Evolutionary conservation across 345 rosid species (phyloP).

Genomic region (Salix viminalis): DNA sequence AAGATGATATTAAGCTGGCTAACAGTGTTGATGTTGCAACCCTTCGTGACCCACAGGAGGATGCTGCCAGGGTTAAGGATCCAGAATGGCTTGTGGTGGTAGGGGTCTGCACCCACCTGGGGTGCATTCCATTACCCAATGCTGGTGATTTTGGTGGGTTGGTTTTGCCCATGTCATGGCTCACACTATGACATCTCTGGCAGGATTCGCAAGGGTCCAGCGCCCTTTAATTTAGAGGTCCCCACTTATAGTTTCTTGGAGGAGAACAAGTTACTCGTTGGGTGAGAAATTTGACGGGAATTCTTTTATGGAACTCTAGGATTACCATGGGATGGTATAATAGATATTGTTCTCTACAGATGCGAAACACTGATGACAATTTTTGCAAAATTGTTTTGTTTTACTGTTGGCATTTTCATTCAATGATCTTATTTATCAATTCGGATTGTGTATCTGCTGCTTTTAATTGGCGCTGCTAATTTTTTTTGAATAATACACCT

Average conservation of each 20-base stretch:
- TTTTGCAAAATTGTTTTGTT: conserved; percentile 11
- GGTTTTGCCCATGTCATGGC: conserved; percentile 98
- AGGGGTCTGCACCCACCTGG: conserved; percentile 96
- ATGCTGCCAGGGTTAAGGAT: conserved; percentile 67
- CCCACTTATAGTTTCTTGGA: conserved; percentile 87
- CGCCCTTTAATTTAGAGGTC: conserved; percentile 87
- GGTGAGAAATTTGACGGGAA: conserved; percentile 35
- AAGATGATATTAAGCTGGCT: conserved; percentile 79
- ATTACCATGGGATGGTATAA: conserved; percentile 15
- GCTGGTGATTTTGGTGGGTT: conserved; percentile 97
- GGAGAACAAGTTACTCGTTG: conserved; percentile 73
- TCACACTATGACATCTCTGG: conserved; percentile 94
- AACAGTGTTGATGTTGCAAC: conserved; percentile 75
- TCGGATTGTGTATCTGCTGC: conserved; percentile 18
- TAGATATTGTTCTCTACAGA: conserved; percentile 15
- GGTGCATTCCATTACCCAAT: conserved; percentile 95
- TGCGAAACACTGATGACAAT: conserved; percentile 12
- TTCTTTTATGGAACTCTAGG: conserved; percentile 5
- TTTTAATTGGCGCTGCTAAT: conserved; percentile 8
- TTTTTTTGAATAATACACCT: conserved; percentile 34
- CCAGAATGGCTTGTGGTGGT: conserved; percentile 89
- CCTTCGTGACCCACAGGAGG: conserved; percentile 86
- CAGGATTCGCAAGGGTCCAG: conserved; percentile 91
- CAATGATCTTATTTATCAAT: not conserved
- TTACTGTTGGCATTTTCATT: conserved; percentile 5